Percentiles rank a stretch among this genome's conserved stretches.
Conservation (phyloP, 129 eudicot genomes). For the Flaveria brownii region DNA sequence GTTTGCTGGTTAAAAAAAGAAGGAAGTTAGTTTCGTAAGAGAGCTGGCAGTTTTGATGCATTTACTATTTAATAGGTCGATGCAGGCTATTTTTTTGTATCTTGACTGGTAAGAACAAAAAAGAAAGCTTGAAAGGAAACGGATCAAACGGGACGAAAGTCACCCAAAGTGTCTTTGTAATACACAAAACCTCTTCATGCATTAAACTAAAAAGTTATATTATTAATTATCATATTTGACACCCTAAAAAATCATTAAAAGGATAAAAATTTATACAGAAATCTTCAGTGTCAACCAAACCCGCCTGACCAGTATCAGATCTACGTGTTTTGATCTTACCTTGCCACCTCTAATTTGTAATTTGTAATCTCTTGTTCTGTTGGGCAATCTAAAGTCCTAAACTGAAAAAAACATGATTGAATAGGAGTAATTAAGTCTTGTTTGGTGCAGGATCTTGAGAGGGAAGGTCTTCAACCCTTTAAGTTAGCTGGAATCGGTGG, state of each 20-base stretch:
- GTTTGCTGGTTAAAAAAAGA: neutral
- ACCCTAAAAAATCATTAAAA: neutral
- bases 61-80: neutral
- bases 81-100: neutral
- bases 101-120: neutral
- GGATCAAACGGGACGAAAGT: neutral
- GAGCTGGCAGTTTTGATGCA: too few species aligned
- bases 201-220: neutral
- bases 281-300: neutral
- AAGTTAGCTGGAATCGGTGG: slow-evolving; percentile 95
- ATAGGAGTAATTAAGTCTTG: slow-evolving; percentile 18
- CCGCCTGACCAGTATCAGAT: neutral
- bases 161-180: neutral
- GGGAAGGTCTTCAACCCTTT: slow-evolving; percentile 92
- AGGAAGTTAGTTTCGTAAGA: neutral
- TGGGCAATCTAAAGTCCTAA: neutral
- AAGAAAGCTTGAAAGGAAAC: neutral
- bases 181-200: neutral
- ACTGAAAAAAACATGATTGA: neutral
- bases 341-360: slow-evolving; percentile 10
- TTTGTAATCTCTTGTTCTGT: neutral
- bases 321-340: neutral
- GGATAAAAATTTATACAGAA: neutral
- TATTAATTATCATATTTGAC: neutral
- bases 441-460: slow-evolving; percentile 75